Evolutionary conservation across 2,329 filamentous ascomycete genomes (phyloP).

Genomic region (Botryotinia convoluta): DNA sequence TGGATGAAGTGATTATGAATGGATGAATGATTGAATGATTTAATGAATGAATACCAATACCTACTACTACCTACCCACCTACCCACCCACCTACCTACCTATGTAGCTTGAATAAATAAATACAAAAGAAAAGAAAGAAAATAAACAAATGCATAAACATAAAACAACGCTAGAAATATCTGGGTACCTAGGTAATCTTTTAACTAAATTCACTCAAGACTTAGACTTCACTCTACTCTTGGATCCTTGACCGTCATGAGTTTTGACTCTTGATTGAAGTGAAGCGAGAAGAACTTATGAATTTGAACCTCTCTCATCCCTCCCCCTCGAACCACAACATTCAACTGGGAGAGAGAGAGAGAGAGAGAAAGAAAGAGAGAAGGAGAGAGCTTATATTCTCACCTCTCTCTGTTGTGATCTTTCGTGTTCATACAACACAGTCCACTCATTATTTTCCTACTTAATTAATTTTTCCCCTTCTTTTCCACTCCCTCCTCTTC

Average conservation of each 20-base stretch:
- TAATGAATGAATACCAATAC: not conserved
- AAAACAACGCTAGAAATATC: not conserved
- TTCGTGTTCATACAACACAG: slow-evolving; percentile 16
- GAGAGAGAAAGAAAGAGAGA: not conserved
- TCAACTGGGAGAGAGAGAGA: not conserved
- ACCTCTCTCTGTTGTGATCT: not conserved
- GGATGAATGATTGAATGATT: not conserved
- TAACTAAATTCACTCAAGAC: slow-evolving; percentile 1
- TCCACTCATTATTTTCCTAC: slow-evolving; percentile 15
- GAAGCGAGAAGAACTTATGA: slow-evolving; percentile 4
- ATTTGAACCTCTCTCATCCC: not conserved
- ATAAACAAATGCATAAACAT: slow-evolving; percentile 1
- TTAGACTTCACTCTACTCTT: not conserved
- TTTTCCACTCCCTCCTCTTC: not conserved
- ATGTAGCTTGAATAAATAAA: not conserved
- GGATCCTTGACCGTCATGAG: slow-evolving; percentile 3
- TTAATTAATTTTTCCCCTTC: slow-evolving; percentile 8
- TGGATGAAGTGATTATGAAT: not conserved
- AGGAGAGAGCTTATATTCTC: not conserved
- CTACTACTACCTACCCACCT: not conserved
- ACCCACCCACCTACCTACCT: no score
- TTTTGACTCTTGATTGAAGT: not conserved
- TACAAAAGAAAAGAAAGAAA: not conserved
- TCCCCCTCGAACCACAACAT: not conserved
- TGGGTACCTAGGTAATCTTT: not conserved